These are phyloP conservation scores for Thelonectria rubi DNA, from an alignment of 2,329 filamentous ascomycete genomes.

Conservation along the genomic window DNA sequence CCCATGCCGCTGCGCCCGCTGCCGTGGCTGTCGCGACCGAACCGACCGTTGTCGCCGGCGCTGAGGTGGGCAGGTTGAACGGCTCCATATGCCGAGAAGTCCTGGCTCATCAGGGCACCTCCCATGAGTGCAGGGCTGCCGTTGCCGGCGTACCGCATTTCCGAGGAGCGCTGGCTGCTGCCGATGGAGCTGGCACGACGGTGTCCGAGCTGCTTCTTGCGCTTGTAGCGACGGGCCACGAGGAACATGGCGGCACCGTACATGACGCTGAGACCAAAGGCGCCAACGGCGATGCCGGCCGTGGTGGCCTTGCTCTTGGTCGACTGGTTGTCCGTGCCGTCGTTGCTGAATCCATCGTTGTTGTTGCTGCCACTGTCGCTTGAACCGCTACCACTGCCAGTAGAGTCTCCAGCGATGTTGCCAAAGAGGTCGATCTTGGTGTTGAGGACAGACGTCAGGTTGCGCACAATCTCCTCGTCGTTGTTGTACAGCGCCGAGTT, in stretches of 20 bases:
- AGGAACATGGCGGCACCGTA: slow-evolving; percentile 96
- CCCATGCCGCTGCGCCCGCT: slow-evolving; percentile 69
- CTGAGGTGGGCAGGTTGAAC: slow-evolving; percentile 33
- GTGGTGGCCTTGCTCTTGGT: slow-evolving; percentile 70
- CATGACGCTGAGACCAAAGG: slow-evolving; percentile 80
- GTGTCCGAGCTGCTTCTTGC: slow-evolving; percentile 80
- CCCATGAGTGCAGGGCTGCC: slow-evolving; percentile 74
- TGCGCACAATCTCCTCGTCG: slow-evolving; percentile 69
- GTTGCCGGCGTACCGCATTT: slow-evolving; percentile 60
- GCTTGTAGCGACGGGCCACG: slow-evolving; percentile 88
- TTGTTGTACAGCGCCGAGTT: slow-evolving; percentile 80
- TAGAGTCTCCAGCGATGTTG: slow-evolving; percentile 50
- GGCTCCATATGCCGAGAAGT: slow-evolving; percentile 65
- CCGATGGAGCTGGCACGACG: slow-evolving; percentile 79
- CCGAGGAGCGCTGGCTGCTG: slow-evolving; percentile 55
- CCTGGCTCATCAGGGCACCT: slow-evolving; percentile 68
- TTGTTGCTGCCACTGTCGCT: slow-evolving; percentile 49
- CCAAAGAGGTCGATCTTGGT: slow-evolving; percentile 67
- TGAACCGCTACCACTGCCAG: slow-evolving; percentile 39
- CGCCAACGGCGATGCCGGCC: slow-evolving; percentile 77
- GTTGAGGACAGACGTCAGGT: slow-evolving; percentile 84
- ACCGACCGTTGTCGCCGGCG: slow-evolving; percentile 37
- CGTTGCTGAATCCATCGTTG: slow-evolving; percentile 54
- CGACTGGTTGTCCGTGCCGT: slow-evolving; percentile 59
- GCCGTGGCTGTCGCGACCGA: slow-evolving; percentile 66